These are phyloP conservation scores for Hura crepitans DNA, from an alignment of 441 rosid genomes.

Conservation along the genomic window DNA sequence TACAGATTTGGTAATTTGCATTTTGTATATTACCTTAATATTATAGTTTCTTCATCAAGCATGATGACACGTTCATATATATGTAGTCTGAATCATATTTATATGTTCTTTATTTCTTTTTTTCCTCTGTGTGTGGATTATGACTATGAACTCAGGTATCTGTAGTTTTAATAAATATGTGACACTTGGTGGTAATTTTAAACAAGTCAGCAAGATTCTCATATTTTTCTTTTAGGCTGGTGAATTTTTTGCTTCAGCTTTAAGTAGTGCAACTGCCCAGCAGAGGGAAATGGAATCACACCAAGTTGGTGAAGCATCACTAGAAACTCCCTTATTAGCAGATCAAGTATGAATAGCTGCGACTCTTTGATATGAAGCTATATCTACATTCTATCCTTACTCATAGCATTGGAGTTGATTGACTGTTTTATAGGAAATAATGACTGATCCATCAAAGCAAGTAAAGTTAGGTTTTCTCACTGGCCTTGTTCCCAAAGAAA, in stretches of 20 bases:
- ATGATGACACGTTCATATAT: neutral
- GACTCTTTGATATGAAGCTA: conserved; percentile 1
- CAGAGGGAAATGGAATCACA: conserved; percentile 62
- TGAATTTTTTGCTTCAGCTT: conserved; percentile 66
- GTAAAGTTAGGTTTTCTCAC: conserved; percentile 75
- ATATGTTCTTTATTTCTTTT: neutral
- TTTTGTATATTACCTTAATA: neutral
- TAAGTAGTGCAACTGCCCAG: conserved; percentile 55
- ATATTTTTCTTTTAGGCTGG: conserved; percentile 51
- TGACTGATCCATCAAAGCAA: conserved; percentile 73
- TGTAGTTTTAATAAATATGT: neutral
- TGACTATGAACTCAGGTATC: neutral
- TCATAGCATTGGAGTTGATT: conserved; percentile 15
- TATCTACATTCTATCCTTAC: conserved; percentile 10
- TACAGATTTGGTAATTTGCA: neutral
- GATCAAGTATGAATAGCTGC: conserved; percentile 44
- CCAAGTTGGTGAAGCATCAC: conserved; percentile 53
- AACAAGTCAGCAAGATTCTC: conserved; percentile 7
- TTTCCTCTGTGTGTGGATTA: neutral
- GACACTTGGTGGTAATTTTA: neutral
- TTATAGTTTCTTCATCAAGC: neutral
- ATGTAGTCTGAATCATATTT: conserved; percentile 5
- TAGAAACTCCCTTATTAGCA: conserved; percentile 67
- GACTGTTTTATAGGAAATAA: conserved; percentile 45
- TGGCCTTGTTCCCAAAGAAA: conserved; percentile 81